Base-by-base conservation (phyloP, 225 moss, liverwort and hornwort genomes). In the Sphagnum tenellum region DNA sequence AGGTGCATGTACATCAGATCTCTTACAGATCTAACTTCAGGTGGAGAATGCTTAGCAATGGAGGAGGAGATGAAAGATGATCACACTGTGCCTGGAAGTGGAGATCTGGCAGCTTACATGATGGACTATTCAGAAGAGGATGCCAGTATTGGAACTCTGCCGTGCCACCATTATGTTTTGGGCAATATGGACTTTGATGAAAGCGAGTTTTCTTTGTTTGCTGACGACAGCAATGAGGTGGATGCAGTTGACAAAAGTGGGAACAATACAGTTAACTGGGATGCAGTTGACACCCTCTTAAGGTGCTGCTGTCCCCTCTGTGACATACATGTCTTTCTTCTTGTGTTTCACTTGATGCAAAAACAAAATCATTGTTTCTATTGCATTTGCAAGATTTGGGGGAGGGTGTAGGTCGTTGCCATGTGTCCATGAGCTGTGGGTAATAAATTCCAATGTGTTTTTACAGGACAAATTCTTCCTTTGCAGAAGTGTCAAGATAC, bases 41-140 rank as follows among this genome's bases (percentile, higher is more conserved):
- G 48, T 46, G 14, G 46, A 47, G 49, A 12, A 11, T 48, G n/a
- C 49, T 12, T 50, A 67, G 65, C 65, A 71, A 71, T 66, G 61
- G 81, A 64, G 64, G 84, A 78, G 81, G 75, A 81, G 55, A 56
- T 70, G 12, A 78, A 78, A 73, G 71, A 62, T 56, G 84, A 84
- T 44, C 29, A 73, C 5, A 75, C 69, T 54, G 54, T 73, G 4
- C 56, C 73, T 69, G 84, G 80, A 47, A 81, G 78, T 59, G 67
- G 54, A 48, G 79, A 75, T 68, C 56, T 83, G 46, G 81, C 78
- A 52, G 71, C 73, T 46, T 75, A 78, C 13, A 70, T 84, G 78
- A 64, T 75, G 46, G 81, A 84, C 66, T 47, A 72, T 47, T 65
- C 81, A 45, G 84, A 84, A 66, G 84, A 81, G 49, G 83, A 83